Evolutionary conservation across 1,284 basidiomycete species (phyloP), one percentile per base, ranked within the genome.

Genomic region (Wallemia ichthyophaga): DNA sequence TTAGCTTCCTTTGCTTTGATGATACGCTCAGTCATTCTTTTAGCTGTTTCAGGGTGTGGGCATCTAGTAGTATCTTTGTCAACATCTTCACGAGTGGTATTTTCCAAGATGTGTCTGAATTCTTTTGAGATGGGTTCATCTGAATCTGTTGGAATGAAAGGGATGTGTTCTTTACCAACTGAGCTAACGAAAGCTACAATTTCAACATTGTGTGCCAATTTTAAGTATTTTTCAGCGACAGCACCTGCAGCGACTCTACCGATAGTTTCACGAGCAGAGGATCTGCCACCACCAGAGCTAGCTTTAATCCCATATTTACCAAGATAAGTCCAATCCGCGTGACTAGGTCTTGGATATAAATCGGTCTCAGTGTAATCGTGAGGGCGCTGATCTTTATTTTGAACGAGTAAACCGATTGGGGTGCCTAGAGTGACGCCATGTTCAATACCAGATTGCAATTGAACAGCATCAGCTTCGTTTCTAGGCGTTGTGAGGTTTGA

Each of bases 331-430:
- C 85, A 96, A 70, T 99, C 94, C 58, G 94, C 94, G 68, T 99
- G 94, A 64, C 84, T 88, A 21, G 94, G 94, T 27, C 94, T 82
- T 37, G 94, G 94, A 74, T 88, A 98, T 61, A 89, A 74, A 69
- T 98, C 92, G 0, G 92, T 98, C 73, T 96, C 94, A 65, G 88
- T 83, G 73, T 99, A 99, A 72, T 99, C 94, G 69, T 96, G 83
- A 23, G 94, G 94, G 55, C 94, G 78, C 68, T 99, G 94, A 70
- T 99, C 94, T 72, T 96, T 89, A 72, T 99, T 99, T 67, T 81
- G 86, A 32, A 99, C 89, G 60, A 96, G 76, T 57, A 99, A 79
- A 3, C 82, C 88, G 66, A 99, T 94, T 25, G 94, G 94, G 25
- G 94, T 98, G 59, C 94, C 94, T 32, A 99, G 80, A 1, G 94